Conservation (phyloP, 805 yeast genomes). For the Teunomyces panamensis region DNA sequence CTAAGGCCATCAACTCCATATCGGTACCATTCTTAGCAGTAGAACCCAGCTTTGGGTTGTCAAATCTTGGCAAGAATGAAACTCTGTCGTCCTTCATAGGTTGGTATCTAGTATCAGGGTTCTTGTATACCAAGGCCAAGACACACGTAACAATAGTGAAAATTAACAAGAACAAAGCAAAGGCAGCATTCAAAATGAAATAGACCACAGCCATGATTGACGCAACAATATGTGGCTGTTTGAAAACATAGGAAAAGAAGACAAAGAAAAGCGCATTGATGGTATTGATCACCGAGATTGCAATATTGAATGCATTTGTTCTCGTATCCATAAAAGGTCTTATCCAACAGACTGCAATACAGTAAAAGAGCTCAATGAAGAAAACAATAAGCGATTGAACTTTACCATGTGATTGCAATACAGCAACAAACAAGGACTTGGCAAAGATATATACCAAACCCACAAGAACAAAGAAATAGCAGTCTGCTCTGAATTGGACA, state of each 20-base stretch:
- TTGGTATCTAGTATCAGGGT: constrained; percentile 93
- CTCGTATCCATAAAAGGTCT: constrained; percentile 94
- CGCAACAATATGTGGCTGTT: constrained; percentile 82
- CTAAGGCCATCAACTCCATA: constrained; percentile 69
- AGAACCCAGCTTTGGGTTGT: constrained; percentile 25
- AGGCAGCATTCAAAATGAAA: constrained; percentile 84
- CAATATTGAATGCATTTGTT: constrained; percentile 90
- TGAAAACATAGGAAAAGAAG: constrained; percentile 82
- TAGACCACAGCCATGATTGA: constrained; percentile 89
- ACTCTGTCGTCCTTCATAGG: constrained; percentile 97
- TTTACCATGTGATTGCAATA: constrained; percentile 77
- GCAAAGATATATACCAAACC: constrained; percentile 62
- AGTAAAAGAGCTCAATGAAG: constrained; percentile 69
- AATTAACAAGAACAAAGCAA: constrained; percentile 76
- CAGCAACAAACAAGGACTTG: constrained; percentile 82
- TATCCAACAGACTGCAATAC: constrained; percentile 59
- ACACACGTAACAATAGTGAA: constrained; percentile 87
- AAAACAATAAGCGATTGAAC: constrained; percentile 78
- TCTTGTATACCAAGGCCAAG: constrained; percentile 78
- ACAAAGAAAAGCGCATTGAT: constrained; percentile 83
- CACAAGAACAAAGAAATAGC: constrained; percentile 77
- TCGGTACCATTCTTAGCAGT: constrained; percentile 32
- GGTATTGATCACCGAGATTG: constrained; percentile 74
- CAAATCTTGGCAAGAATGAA: constrained; percentile 80
- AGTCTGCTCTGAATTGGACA: constrained; percentile 84